phyloP scores from a whole-genome alignment of 1,284 basidiomycete genomes.

The Rhizopogon parksii region DNA sequence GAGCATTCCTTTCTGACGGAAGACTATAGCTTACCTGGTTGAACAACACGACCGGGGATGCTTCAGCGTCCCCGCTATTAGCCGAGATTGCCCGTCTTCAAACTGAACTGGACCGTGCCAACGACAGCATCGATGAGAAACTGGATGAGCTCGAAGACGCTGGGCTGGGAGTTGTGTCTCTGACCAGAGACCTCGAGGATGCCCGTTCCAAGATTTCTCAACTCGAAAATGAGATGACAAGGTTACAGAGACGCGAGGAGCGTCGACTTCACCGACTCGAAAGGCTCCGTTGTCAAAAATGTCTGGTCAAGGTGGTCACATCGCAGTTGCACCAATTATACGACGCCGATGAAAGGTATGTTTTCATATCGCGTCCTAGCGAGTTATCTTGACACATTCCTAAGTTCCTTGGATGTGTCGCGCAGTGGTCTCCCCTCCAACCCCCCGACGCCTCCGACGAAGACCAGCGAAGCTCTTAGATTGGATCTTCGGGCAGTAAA shows the following conservation, averaged over 20 bases:
- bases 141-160: conserved; percentile 75
- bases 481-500: conserved; percentile 54
- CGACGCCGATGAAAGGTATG: conserved; percentile 57
- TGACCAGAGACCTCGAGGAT: conserved; percentile 66
- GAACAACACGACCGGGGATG: conserved; percentile 48
- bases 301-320: conserved; percentile 53
- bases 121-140: conserved; percentile 79
- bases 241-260: conserved; percentile 57
- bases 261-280: conserved; percentile 52
- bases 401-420: conserved; percentile 48
- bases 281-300: conserved; percentile 57
- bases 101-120: conserved; percentile 65
- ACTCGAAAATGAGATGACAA: conserved; percentile 63
- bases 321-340: conserved; percentile 30
- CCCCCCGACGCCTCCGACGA: conserved; percentile 58
- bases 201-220: conserved; percentile 48
- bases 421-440: conserved; percentile 42
- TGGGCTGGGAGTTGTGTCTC: conserved; percentile 59
- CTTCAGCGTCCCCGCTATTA: conserved; percentile 48
- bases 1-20: conserved; percentile 3
- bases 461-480: conserved; percentile 54
- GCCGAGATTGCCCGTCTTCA: conserved; percentile 63
- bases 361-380: background rate
- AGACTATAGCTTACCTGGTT: conserved; percentile 60
- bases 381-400: conserved; percentile 3